Base-by-base conservation (phyloP, 75 land plant species). In the Picea glauca region DNA sequence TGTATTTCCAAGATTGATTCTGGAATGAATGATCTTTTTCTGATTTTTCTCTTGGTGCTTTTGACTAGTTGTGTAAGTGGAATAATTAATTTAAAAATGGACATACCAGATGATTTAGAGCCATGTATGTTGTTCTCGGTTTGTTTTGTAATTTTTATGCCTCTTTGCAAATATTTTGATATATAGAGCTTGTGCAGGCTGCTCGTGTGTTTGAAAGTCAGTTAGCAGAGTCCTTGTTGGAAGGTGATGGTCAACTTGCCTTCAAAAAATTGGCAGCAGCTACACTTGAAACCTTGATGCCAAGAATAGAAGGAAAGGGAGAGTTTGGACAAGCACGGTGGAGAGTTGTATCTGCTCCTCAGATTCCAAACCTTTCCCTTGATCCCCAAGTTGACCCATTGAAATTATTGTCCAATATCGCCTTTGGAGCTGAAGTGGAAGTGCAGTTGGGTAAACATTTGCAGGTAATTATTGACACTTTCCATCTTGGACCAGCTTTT, bases 291-390 rank as follows among this genome's bases (percentile, higher is more conserved):
- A 97, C 91, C 30, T 83, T 97, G 74, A 97, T 97, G 99, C 99
- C 99, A 56, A 88, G 95, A 80, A 97, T 97, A 63, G 99, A 97
- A 87, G 98, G 94, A 26, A 95, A 91, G 73, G 92, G 99, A 76
- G 98, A 97, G 80, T 91, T 95, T 80, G 98, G 99, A 26, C 99
- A 93, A 72, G 99, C 99, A 74, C 86, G 99, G 35, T 97, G 99
- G 99, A 88, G 99, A 78, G 88, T 95, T 64, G 99, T 97, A 21
- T 97, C 93, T 75, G 99, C 99, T 23, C 99, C 99, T 6, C 98
- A 97, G 73, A 95, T 97, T 63, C 94, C 95, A 70, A 97, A 94
- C 72, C 91, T 91, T 8, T 95, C 98, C 33, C 82, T 93, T 65
- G 96, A 95, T 82, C 96, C 98, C 26, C 86, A 95, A 14, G 92